phyloP scores from a whole-genome alignment of 2,329 filamentous ascomycete genomes.

The Xylaria sp. region DNA sequence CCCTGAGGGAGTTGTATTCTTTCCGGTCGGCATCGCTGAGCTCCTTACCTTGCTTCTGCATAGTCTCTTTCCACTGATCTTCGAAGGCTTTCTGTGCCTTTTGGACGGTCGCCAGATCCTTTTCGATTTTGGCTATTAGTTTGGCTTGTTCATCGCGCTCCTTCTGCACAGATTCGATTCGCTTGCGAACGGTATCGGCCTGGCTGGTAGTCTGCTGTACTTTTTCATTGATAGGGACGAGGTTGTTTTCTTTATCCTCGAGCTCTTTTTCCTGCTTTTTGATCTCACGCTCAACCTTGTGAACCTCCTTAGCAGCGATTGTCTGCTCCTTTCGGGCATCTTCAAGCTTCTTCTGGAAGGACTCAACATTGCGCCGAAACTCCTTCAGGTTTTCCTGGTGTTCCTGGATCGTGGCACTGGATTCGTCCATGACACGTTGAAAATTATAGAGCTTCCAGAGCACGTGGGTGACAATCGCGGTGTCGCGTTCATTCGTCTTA shows the following conservation, averaged over 20 bases:
- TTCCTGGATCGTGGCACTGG: conserved; percentile 81
- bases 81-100: conserved; percentile 88
- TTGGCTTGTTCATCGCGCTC: conserved; percentile 68
- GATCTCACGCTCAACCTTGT: conserved; percentile 78
- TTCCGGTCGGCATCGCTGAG: conserved; percentile 81
- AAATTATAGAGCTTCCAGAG: conserved; percentile 97
- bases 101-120: conserved; percentile 76
- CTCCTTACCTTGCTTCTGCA: conserved; percentile 81
- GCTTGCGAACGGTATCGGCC: conserved; percentile 60
- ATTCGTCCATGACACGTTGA: conserved; percentile 87
- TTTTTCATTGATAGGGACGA: conserved; percentile 90
- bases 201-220: conserved; percentile 71
- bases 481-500: conserved; percentile 84
- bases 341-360: conserved; percentile 75
- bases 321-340: conserved; percentile 79
- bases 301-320: conserved; percentile 67
- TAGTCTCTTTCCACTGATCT: conserved; percentile 74
- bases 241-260: conserved; percentile 75
- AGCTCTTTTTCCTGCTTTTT: conserved; percentile 80
- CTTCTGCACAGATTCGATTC: conserved; percentile 65
- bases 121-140: conserved; percentile 68
- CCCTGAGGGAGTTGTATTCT: conserved; percentile 79
- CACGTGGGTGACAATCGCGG: conserved; percentile 86
- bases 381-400: conserved; percentile 95
- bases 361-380: conserved; percentile 78